A percentile compares a stretch with the other conserved stretches of the same genome.
Conservation (phyloP, 176 grass and related monocot species). For the Tuctoria greenei region DNA sequence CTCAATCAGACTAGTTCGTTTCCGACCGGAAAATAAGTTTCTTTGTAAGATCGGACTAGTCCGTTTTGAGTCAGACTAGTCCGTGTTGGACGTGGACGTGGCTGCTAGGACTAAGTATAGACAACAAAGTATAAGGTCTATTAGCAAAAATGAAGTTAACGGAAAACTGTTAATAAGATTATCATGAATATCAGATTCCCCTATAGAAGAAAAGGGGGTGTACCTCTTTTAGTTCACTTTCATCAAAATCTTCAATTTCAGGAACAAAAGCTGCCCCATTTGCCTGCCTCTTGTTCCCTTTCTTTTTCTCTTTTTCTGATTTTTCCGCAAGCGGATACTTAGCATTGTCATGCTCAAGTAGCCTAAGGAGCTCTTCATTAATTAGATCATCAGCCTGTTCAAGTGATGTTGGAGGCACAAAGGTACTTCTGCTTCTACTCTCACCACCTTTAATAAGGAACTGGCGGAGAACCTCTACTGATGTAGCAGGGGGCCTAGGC, state of each 20-base stretch:
- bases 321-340: constrained; percentile 81
- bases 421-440: constrained; percentile 60
- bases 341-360: constrained; percentile 81
- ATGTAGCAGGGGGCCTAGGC: constrained; percentile 69
- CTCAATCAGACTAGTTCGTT: too few species aligned
- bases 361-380: constrained; percentile 61
- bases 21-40: too few species aligned
- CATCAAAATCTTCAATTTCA: constrained; percentile 76
- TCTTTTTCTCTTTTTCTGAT: constrained; percentile 67
- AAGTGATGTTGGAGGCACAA: constrained; percentile 77
- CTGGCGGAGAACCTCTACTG: constrained; percentile 60
- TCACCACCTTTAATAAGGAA: constrained; percentile 66
- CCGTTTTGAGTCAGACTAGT: too few species aligned
- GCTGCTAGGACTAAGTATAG: too few species aligned
- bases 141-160: not conserved
- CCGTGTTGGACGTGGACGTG: too few species aligned
- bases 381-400: constrained; percentile 87
- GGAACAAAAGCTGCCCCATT: constrained; percentile 50
- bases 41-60: too few species aligned
- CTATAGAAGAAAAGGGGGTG: not conserved
- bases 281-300: constrained; percentile 45
- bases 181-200: not conserved
- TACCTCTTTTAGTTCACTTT: constrained; percentile 70
- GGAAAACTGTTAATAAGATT: not conserved
- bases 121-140: too few species aligned